Base-by-base conservation (phyloP, 176 grass and related monocot genomes). In the Eragrostis curvula region DNA sequence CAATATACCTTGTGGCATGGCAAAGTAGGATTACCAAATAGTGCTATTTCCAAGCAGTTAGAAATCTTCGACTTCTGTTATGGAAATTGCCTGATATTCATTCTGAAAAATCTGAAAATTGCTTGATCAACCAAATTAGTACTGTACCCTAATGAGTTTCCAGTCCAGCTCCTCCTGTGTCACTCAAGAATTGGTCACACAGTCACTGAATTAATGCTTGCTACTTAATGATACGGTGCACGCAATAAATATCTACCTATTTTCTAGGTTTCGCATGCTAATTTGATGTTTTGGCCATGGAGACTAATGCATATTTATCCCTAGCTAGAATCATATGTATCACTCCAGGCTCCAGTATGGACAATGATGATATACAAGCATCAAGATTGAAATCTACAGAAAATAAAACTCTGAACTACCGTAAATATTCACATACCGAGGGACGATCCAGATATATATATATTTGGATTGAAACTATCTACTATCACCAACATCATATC, bases 391-490 rank as follows among this genome's bases (percentile, higher is more conserved):
- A 40, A 47, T 81, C 2, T 85, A 81, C 36, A 63, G 20, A 53
- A 62, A 53, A 55, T 29, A 81, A 64, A 81, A 74, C 69, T 42
- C 49, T 53, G 29, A 52, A 24, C 27, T 68, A 20, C 24, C 3
- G 40, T 32, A 71, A 25, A 59, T 63, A 60, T 27, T 61, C 57
- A 87, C 78, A 77, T 49, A 51, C 20, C 15, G 15, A 57, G 40
- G 15, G 7, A 44, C 52, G 29, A 57, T 40, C 32, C 2, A 52
- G 50, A 7, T 12, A 41, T 28, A n/a, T n/a, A n/a, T n/a, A 52
- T 76, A 43, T 45, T 88, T 17, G 63, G 55, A 13, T 51, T 48
- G 58, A 74, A 29, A 63, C 9, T 66, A 53, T 66, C 73, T 84
- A 46, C 20, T 27, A 20, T 60, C 39, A 78, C 7, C 1, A 63